Base-by-base conservation (phyloP, 495 filamentous ascomycete genomes). In the Penicillium samsonianum region DNA sequence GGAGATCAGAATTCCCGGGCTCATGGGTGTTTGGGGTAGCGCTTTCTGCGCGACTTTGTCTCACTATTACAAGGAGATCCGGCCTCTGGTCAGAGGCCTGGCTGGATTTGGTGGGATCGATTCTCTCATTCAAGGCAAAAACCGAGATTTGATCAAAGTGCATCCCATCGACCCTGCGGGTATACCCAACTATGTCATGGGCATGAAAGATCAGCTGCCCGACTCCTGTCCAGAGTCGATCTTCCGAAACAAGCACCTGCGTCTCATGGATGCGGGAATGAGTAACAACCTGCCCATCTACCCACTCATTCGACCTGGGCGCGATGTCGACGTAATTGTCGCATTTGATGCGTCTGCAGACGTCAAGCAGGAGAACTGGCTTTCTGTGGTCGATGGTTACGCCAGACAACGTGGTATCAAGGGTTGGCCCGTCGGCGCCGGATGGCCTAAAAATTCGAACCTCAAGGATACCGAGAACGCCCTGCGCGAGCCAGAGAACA, bases 211-310 rank as follows among this genome's bases (percentile, higher is more conserved):
- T 50, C 78, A 81, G 55, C 77, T 98, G 31, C 90, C 91, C 1
- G 66, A 80, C 0, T 90, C 86, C 3, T 87, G 85, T 44, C 91
- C 94, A 0, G 81, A 87, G 45, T 89, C 82, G 25, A 84, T 96
- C 40, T 85, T 88, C 64, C 76, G 82, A 46, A 79, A 76, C 19
- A 75, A 85, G 33, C 85, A 90, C 61, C 78, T 98, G 23, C 87
- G 94, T 61, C 83, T 97, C 5, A 96, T 96, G 89, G 94, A 98
- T 73, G 91, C 94, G 6, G 94, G 94, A 12, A 98, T 98, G 92
- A 91, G 88, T 50, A 98, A 98, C 68, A 98, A 98, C 63, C 80
- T 98, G 4, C 93, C 94, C 5, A 90, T 96, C 26, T 98, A 98
- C 70, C 94, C 94, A 0, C 81, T 98, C 6, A 85, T 98, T 23